These are phyloP conservation scores for Aspergillus ochraceus DNA, from an alignment of 2,329 filamentous ascomycete species.

Conservation along the genomic window DNA sequence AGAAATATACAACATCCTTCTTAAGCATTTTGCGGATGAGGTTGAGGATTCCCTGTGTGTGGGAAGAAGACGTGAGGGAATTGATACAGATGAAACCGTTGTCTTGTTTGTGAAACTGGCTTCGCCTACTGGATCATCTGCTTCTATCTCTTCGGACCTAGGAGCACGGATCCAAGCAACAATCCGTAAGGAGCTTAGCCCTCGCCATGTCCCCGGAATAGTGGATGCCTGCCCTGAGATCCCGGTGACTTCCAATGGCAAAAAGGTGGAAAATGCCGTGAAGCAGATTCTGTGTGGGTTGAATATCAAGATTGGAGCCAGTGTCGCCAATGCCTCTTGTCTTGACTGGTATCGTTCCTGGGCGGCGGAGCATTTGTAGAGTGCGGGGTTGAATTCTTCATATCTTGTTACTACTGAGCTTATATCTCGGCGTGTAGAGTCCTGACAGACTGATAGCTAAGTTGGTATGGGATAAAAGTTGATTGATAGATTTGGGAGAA, in stretches of 20 bases:
- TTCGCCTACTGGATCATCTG: constrained; percentile 13
- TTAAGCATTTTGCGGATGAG: constrained; percentile 75
- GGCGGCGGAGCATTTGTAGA: constrained; percentile 56
- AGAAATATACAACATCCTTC: constrained; percentile 94
- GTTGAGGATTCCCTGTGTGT: constrained; percentile 87
- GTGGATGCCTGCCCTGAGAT: constrained; percentile 84
- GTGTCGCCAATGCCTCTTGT: constrained; percentile 87
- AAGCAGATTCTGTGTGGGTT: constrained; percentile 93
- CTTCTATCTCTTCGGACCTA: constrained; percentile 60
- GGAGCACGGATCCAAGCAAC: constrained; percentile 63
- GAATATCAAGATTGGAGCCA: constrained; percentile 83
- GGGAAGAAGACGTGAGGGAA: constrained; percentile 66
- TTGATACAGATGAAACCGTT: constrained; percentile 80
- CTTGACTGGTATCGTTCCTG: constrained; percentile 85
- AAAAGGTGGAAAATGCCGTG: constrained; percentile 96
- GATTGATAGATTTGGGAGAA: not conserved
- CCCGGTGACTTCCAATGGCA: constrained; percentile 89
- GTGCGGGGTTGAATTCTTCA: too few species aligned
- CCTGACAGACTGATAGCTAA: too few species aligned
- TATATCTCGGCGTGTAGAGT: too few species aligned
- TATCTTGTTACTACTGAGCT: too few species aligned
- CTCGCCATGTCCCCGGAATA: constrained; percentile 82
- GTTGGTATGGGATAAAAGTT: too few species aligned
- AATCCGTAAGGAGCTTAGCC: constrained; percentile 77
- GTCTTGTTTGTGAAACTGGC: constrained; percentile 83